Conservation (phyloP, 441 rosid genomes). For the Populus hybrid region DNA sequence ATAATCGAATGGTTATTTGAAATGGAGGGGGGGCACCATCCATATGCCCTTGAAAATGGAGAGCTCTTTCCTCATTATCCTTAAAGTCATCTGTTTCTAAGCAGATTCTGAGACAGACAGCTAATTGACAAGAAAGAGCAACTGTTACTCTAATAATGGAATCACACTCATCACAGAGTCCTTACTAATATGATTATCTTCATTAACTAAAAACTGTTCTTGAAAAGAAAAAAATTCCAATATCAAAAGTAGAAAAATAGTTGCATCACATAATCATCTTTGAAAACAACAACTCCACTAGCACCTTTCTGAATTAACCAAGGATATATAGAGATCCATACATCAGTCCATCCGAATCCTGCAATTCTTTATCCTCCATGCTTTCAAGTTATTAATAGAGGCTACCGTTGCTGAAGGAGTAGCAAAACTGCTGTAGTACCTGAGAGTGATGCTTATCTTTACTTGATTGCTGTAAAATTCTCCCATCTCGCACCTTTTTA, state of each 20-base stretch:
- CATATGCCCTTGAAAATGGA: constrained; percentile 27
- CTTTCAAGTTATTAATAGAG: not conserved
- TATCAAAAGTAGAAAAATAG: not conserved
- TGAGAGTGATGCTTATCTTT: not conserved
- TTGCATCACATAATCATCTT: not conserved
- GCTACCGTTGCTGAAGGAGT: not conserved
- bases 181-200: not conserved
- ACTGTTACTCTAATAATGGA: constrained; percentile 15
- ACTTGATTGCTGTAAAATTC: not conserved
- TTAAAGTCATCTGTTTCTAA: constrained; percentile 4
- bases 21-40: constrained; percentile 27
- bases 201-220: not conserved
- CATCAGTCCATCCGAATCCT: not conserved
- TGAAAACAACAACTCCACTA: not conserved
- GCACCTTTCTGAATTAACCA: not conserved
- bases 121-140: constrained; percentile 31
- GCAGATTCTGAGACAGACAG: constrained; percentile 26
- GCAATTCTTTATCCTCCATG: not conserved
- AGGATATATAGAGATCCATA: not conserved
- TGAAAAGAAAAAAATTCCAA: not conserved
- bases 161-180: constrained; percentile 7
- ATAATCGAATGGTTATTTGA: constrained; percentile 33
- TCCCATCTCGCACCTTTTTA: not conserved
- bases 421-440: not conserved
- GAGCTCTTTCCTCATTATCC: constrained; percentile 8